Evolutionary conservation across 2,329 filamentous ascomycete species (phyloP), one percentile per base, ranked within the genome.

Genomic region (Verticillium zaregamsianum): DNA sequence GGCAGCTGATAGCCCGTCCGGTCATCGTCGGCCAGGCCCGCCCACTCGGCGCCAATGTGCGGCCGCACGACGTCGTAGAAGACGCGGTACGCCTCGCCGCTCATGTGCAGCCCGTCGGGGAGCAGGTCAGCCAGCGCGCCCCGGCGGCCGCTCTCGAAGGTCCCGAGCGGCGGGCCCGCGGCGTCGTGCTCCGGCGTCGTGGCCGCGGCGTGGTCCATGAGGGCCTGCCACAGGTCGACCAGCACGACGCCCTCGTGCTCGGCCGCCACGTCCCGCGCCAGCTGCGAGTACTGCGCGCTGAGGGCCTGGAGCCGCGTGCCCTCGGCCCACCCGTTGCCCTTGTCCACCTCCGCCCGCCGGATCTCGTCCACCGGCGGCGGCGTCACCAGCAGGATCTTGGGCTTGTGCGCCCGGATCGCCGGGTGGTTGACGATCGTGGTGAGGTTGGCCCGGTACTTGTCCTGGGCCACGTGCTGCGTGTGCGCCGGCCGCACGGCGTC

Each of bases 361-460:
- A 92, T 88, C 76, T 96, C 89, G 68, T 97, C 90, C 58, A 96
- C 76, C 0, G 93, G 93, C 1, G 93, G 91, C 31, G 94, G 92
- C 0, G 92, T 90, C 57, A 97, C 82, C 6, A 98, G 79, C 55
- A 97, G 80, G 60, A 93, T 88, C 59, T 85, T 86, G 31, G 91
- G 87, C 39, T 84, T 81, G 70, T 97, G 93, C 6, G 86, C 87
- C 61, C 76, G 75, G 63, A 96, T 82, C 62, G 80, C 78, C 8
- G 89, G 86, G 73, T 97, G 91, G 3, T 80, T 86, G 69, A 96
- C 77, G 67, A 98, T 92, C 31, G 79, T 80, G 65, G 75, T 81
- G 57, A 97, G 76, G 70, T 97, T 96, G 61, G 83, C 76, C 72
- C 85, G 87, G 79, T 92, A 98, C 63, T 86, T 77, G 1, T 88